phyloP scores from a whole-genome alignment of 2,329 filamentous ascomycete genomes.

The Peltaster fructicola region DNA sequence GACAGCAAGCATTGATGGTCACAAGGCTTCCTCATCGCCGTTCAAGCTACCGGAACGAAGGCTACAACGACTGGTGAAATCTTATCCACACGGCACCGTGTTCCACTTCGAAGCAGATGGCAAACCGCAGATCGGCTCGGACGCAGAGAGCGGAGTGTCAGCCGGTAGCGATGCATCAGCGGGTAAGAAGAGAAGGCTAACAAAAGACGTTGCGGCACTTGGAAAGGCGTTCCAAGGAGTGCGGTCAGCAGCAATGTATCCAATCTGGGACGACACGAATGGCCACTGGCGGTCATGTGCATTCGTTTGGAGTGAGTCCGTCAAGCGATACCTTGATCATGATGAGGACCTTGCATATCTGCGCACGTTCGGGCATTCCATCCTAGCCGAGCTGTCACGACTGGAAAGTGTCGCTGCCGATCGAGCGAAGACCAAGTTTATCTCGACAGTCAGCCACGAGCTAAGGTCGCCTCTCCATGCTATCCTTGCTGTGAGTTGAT shows the following conservation, averaged over 20 bases:
- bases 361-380: constrained; percentile 21
- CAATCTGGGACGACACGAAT: constrained; percentile 2
- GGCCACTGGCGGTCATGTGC: constrained; percentile 3
- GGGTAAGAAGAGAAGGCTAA: too few relatives aligned
- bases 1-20: too few relatives aligned
- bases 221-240: constrained; percentile 25
- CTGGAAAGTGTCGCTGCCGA: constrained; percentile 23
- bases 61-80: constrained; percentile 6
- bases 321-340: constrained; percentile 18
- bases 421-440: constrained; percentile 32
- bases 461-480: constrained; percentile 11
- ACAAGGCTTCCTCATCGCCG: too few relatives aligned
- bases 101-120: constrained; percentile 12
- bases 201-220: too few relatives aligned
- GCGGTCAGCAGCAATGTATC: constrained; percentile 2
- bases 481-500: not conserved
- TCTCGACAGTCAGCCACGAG: constrained; percentile 35
- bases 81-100: constrained; percentile 11
- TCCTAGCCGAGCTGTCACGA: constrained; percentile 21
- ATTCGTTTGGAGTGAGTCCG: constrained; percentile 25
- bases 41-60: constrained; percentile 2
- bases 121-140: constrained; percentile 9
- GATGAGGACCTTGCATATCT: constrained; percentile 21
- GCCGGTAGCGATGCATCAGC: too few relatives aligned
- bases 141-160: constrained; percentile 5